These are phyloP conservation scores for Capronia americana DNA, from an alignment of 2,329 filamentous ascomycete genomes.

Conservation along the genomic window DNA sequence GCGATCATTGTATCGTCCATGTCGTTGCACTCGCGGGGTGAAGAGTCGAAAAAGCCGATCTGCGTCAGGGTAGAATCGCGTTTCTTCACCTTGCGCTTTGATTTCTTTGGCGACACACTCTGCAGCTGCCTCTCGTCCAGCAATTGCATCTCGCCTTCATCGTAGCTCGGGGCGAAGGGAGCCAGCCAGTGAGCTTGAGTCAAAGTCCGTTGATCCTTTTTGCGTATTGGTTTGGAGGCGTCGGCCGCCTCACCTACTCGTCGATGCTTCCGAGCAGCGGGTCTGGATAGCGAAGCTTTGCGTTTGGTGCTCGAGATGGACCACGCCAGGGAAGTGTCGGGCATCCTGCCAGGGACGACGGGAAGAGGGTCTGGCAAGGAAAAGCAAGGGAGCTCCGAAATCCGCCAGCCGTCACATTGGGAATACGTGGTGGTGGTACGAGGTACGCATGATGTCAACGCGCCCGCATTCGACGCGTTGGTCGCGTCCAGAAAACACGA, in stretches of 20 bases:
- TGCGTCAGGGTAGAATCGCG: slow-evolving; percentile 39
- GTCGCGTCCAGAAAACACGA: neutral
- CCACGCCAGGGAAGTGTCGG: slow-evolving; percentile 12
- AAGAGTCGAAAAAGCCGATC: slow-evolving; percentile 38
- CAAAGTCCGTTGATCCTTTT: slow-evolving; percentile 35
- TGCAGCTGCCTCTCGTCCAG: slow-evolving; percentile 8
- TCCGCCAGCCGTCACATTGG: neutral
- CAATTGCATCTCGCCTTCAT: slow-evolving; percentile 23
- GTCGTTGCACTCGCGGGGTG: slow-evolving; percentile 13
- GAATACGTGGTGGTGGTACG: neutral
- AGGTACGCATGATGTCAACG: neutral
- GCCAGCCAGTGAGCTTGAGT: slow-evolving; percentile 39
- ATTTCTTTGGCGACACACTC: neutral
- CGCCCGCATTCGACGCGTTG: neutral
- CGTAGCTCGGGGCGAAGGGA: slow-evolving; percentile 11
- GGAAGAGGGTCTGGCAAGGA: neutral
- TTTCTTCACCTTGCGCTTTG: slow-evolving; percentile 21
- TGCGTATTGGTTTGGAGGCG: slow-evolving; percentile 10
- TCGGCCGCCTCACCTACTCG: slow-evolving; percentile 18
- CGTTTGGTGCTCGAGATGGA: slow-evolving; percentile 35
- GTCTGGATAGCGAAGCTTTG: slow-evolving; percentile 21
- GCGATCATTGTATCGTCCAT: slow-evolving; percentile 22
- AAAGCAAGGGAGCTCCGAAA: neutral
- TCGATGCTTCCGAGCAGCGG: slow-evolving; percentile 30
- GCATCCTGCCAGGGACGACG: neutral